A percentile compares a stretch with the other conserved stretches of the same genome.
Conservation (phyloP, 169 alveolate species). For the Eimeria praecox region DNA sequence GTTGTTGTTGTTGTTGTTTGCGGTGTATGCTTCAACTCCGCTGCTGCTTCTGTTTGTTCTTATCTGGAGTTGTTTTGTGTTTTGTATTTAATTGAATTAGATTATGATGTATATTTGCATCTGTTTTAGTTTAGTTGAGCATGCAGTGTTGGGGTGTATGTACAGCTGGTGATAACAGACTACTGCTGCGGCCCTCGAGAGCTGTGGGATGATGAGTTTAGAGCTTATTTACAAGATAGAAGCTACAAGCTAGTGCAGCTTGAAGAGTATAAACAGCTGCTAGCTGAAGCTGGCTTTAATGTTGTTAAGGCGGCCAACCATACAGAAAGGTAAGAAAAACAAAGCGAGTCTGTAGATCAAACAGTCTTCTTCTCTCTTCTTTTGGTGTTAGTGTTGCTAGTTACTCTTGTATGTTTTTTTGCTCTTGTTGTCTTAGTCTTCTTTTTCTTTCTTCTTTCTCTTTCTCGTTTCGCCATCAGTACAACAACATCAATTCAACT, state of each 20-base stretch:
- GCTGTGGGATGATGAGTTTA: constrained; percentile 39
- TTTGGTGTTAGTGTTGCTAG: too few relatives aligned
- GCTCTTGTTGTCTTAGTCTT: too few relatives aligned
- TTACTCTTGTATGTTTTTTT: too few relatives aligned
- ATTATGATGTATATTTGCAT: background rate
- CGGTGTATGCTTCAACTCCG: too few relatives aligned
- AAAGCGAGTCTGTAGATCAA: too few relatives aligned
- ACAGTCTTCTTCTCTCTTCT: too few relatives aligned
- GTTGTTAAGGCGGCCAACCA: background rate
- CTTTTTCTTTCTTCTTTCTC: too few relatives aligned
- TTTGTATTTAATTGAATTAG: background rate
- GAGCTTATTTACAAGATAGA: constrained; percentile 18
- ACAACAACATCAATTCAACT: too few relatives aligned
- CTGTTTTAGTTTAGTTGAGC: background rate
- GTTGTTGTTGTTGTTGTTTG: too few relatives aligned
- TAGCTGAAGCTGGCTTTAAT: constrained; percentile 18
- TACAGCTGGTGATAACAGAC: constrained; percentile 44
- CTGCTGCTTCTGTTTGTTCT: background rate
- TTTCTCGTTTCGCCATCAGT: too few relatives aligned
- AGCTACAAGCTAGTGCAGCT: constrained; percentile 22
- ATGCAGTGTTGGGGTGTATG: background rate
- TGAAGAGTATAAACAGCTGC: constrained; percentile 18
- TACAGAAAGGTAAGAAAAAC: constrained; percentile 48
- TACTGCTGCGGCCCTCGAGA: constrained; percentile 42
- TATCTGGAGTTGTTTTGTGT: background rate